Evolutionary conservation across 345 rosid genomes (phyloP), one percentile per base, ranked within the genome.

Genomic region (Ricinus communis): DNA sequence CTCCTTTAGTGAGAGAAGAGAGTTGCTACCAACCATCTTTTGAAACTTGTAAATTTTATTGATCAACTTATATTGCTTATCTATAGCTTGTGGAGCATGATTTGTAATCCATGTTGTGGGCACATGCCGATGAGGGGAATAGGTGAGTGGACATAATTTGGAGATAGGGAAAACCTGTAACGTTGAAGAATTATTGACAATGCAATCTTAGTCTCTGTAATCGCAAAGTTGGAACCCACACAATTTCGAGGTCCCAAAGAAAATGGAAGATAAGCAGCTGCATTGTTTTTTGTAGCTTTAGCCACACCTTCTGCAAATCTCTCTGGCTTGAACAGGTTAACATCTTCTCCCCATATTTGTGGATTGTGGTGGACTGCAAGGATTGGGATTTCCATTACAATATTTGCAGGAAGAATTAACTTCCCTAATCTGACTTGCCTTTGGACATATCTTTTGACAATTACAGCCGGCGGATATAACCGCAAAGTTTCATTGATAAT

Each of bases 141-240:
- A 2, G 79, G 83, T 14, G 75, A 73, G 66, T 82, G 83, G 27
- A 76, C 75, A 59, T 76, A 85, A 11, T 28, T 38, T 9, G 84
- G 71, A 1, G 86, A 82, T n/a, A 82, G 66, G 12, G 58, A 69
- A 74, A 85, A 74, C 16, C 46, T 59, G 65, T 78, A 81, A 3
- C 56, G 69, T 13, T 79, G 79, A 4, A 82, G 80, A 24, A 85
- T 81, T 83, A 85, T 81, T 0, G 81, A 72, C 15, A 81, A 73
- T 2, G 77, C 74, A 49, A 76, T 68, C 77, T 82, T 82, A 4
- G 69, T 58, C 66, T 79, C 85, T 0, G 73, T 22, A 0, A 52
- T 59, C 5, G 85, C 76, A 25, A 85, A 81, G 72, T 65, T 79
- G 68, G 68, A 50, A 6, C 81, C 73, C 5, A 59, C 84, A 24